Evolutionary conservation across 225 moss, liverwort and hornwort species (phyloP).

Genomic region (Physcomitrium patens): DNA sequence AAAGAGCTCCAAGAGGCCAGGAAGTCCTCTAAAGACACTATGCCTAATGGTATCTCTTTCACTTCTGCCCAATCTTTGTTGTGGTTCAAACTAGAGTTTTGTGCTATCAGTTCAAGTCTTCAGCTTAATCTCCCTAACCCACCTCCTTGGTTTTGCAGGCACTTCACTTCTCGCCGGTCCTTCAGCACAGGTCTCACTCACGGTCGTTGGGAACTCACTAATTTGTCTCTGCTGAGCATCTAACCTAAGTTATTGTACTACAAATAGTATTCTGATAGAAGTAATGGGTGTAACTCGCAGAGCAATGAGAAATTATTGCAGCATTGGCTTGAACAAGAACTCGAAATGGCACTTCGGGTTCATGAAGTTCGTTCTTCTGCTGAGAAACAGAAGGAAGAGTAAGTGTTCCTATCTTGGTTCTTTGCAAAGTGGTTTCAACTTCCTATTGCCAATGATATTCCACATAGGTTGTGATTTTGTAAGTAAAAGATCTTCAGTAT

Average conservation of each 20-base stretch:
- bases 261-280: background rate
- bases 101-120: background rate
- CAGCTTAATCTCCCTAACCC: background rate
- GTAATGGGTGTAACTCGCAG: constrained; percentile 13
- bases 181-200: constrained; percentile 41
- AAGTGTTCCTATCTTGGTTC: constrained; percentile 20
- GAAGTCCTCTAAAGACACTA: constrained; percentile 63
- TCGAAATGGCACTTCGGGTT: constrained; percentile 91
- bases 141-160: constrained; percentile 30
- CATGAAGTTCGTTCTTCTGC: constrained; percentile 91
- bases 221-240: background rate
- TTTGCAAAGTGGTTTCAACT: background rate
- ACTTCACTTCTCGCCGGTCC: constrained; percentile 51
- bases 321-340: constrained; percentile 94
- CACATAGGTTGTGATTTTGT: background rate
- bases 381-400: constrained; percentile 89
- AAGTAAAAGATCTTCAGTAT: background rate
- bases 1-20: constrained; percentile 87
- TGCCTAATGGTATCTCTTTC: constrained; percentile 47
- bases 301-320: constrained; percentile 78
- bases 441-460: background rate
- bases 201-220: background rate
- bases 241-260: no score
- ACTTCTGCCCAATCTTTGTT: background rate
- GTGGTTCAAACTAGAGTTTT: background rate